Evolutionary conservation across 257 asterid genomes (phyloP), one percentile per base, ranked within the genome.

Genomic region (Parsonsia alboflavescens): DNA sequence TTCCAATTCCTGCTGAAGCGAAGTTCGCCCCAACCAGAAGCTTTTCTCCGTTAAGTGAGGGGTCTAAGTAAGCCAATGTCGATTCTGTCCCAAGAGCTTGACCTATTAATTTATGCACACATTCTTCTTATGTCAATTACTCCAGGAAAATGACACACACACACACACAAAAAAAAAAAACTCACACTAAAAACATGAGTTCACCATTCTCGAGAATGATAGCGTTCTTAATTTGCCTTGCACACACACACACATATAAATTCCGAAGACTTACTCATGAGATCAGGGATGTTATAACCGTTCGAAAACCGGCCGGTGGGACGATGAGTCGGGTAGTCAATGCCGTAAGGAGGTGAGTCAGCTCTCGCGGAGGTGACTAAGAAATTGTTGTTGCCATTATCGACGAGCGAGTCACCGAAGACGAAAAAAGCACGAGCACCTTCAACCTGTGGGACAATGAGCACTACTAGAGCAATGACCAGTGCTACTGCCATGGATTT

Each of bases 1-100:
- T 88, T 30, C 97, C 97, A 26, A 92, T 81, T 65, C 97, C 97
- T 1, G 97, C 97, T 0, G 98, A 92, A 22, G 97, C 98, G 15
- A 92, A 90, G 74, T 92, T 92, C 24, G 98, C 98, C 64, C 98
- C 98, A 41, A 89, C 92, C 48, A 92, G 72, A 11, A 92, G 83
- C 59, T 80, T 88, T n/a, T 80, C 45, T 24, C 98, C 98, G 24
- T 10, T 81, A 12, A 90, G 83, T 68, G 73, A 79, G 0, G 97
- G 98, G 75, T 57, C 74, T 77, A 92, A 82, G 77, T 92, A 92
- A 0, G 98, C 59, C 79, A 92, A 36, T n/a, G 97, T 89, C 36
- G 94, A 56, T 69, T 92, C 97, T 6, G 91, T 86, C 9, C 97
- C 98, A 17, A 92, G 86, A n/a, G 75, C 74, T 76, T 89, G 86